Evolutionary conservation across 805 yeast genomes (phyloP).

Genomic region (Hanseniaspora mollemarum): DNA sequence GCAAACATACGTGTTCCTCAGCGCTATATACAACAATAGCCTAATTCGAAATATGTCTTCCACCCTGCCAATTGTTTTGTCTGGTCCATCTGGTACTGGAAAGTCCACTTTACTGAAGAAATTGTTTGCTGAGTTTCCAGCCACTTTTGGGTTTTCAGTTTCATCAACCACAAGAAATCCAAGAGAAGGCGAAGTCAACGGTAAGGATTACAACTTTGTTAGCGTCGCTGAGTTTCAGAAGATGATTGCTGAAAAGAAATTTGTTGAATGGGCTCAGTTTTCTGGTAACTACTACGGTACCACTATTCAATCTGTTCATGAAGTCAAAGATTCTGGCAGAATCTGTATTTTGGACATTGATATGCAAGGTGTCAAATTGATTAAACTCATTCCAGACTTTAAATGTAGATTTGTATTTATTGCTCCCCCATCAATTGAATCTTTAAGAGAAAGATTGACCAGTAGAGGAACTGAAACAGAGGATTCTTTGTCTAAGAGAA

Average conservation of each 20-base stretch:
- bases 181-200: slow-evolving; percentile 81
- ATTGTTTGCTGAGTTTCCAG: slow-evolving; percentile 82
- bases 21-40: slow-evolving; percentile 16
- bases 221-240: slow-evolving; percentile 68
- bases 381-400: slow-evolving; percentile 59
- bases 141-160: slow-evolving; percentile 82
- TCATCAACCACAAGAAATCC: slow-evolving; percentile 83
- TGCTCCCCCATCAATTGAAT: slow-evolving; percentile 86
- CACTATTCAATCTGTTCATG: slow-evolving; percentile 68
- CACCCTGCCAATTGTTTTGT: slow-evolving; percentile 79
- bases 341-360: slow-evolving; percentile 92
- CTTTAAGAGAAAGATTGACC: slow-evolving; percentile 58
- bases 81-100: slow-evolving; percentile 96
- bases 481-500: slow-evolving; percentile 73
- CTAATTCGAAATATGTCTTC: slow-evolving; percentile 31
- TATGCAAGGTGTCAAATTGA: slow-evolving; percentile 96
- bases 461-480: slow-evolving; percentile 92
- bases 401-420: slow-evolving; percentile 78
- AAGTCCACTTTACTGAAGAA: slow-evolving; percentile 87
- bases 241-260: slow-evolving; percentile 60
- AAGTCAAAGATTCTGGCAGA: slow-evolving; percentile 44
- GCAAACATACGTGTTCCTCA: neutral
- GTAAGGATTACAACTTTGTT: slow-evolving; percentile 79
- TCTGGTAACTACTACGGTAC: slow-evolving; percentile 98
- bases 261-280: slow-evolving; percentile 96